Evolutionary conservation across 202 grass and related monocot genomes (phyloP), one percentile per base, ranked within the genome.

Genomic region (Panicum virgatum): DNA sequence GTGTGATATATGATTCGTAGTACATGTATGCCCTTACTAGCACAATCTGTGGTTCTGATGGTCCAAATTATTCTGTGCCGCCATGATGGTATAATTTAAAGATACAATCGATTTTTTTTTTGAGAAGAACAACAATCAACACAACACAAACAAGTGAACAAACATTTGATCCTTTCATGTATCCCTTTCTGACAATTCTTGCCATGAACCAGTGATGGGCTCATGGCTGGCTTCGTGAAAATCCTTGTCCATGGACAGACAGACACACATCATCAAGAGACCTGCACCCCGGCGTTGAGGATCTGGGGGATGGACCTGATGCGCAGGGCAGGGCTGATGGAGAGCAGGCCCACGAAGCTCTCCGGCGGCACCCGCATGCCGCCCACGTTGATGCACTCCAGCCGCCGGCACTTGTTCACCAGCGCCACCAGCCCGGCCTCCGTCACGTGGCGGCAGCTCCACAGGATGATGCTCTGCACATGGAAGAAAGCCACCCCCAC

Each of bases 391-490:
- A 98, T 98, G 22, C 84, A 95, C 74, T 98, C 86, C 45, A 98
- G 88, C 37, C 87, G 87, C 51, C 67, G 72, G 69, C 90, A 95
- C 81, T 86, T 91, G 82, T 69, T 88, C 53, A 98, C 96, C 23
- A 98, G 86, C 32, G 80, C 88, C 48, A 90, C 82, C 27, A 98
- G 72, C 8, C 96, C 96, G 80, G 72, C 82, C 84, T 91, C 88
- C 2, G 90, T 95, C 52, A 95, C 96, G 34, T 98, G 90, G 25
- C 96, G 90, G 66, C 96, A 98, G 77, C 96, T 98, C 92, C 92
- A 95, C 47, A 98, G 40, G 20, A 93, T 88, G 77, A 98, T 93
- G 59, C 88, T 91, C 96, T 98, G 65, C 40, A 79, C 9, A 79
- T 85, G 12, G 38, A 90, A n/a, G 9, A 5, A 20, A 52, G 51